Evolutionary conservation across 352 stramenopile species (phyloP), one percentile per base, ranked within the genome.

Genomic region (Phytopythium litorale): DNA sequence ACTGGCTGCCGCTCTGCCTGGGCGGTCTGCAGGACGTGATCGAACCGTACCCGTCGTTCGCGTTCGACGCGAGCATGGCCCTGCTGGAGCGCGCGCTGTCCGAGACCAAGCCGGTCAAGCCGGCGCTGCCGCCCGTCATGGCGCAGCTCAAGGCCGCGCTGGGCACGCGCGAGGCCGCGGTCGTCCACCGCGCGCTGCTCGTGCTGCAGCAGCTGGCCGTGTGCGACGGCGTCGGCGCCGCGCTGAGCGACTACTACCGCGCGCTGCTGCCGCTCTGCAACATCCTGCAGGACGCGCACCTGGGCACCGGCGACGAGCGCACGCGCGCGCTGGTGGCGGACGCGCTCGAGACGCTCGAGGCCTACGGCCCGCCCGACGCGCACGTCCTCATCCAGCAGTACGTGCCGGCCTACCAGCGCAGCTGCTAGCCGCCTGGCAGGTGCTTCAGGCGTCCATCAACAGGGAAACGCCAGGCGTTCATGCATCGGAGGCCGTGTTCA

Each of bases 261-360:
- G 75, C 81, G 13, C 64, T 94, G 38, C 71, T 94, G 42, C 84
- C 84, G n/a, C 66, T 92, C 49, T 94, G 82, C 67, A 94, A 91
- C 67, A 85, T 94, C 30, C 56, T 92, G 18, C 84, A 91, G 63
- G 84, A 91, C 75, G 85, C 85, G 53, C 82, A 89, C 56, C 58
- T 92, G 37, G 82, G 81, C 57, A 91, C 78, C 1, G 82, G 81
- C 49, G 81, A 93, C 62, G 73, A 75, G 16, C 62, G 49, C 35
- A 93, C 82, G 0, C 81, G 72, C 60, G 72, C 71, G 33, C 67
- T 93, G 11, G 78, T 91, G 43, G 72, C 77, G 1, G 80, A 91
- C 37, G 70, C 73, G 21, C 76, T 93, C 32, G 84, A 93, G 68
- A 88, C 78, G 30, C 70, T 93, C 40, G 81, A 91, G 40, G 78